These are phyloP conservation scores for Colletotrichum tanaceti DNA, from an alignment of 2,329 filamentous ascomycete species.

Conservation along the genomic window DNA sequence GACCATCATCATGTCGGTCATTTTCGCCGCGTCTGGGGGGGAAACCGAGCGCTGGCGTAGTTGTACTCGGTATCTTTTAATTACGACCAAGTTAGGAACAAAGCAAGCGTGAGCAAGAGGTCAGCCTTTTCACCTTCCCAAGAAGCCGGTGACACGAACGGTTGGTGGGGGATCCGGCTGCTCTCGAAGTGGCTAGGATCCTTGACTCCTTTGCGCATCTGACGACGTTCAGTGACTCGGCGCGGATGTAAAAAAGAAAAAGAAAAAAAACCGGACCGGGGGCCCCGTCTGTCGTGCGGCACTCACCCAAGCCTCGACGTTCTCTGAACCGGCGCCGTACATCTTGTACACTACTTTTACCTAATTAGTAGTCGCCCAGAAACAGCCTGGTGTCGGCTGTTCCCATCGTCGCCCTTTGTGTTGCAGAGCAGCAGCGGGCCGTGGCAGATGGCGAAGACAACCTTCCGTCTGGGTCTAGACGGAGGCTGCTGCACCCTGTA, in stretches of 20 bases:
- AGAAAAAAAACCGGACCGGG: no score
- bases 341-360: no score
- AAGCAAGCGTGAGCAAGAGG: slow-evolving; percentile 3
- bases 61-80: slow-evolving; percentile 61
- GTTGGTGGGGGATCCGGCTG: slow-evolving; percentile 48
- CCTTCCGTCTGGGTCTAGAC: slow-evolving; percentile 56
- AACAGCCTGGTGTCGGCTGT: slow-evolving; percentile 60
- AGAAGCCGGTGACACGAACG: slow-evolving; percentile 7
- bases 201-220: slow-evolving; percentile 58
- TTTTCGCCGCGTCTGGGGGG: slow-evolving; percentile 55
- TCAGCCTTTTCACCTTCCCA: neutral
- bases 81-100: slow-evolving; percentile 57
- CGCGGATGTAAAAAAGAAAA: no score
- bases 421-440: slow-evolving; percentile 63
- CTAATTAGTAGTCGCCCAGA: slow-evolving; percentile 66
- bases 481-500: slow-evolving; percentile 57
- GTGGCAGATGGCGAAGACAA: slow-evolving; percentile 63
- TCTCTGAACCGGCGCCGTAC: slow-evolving; percentile 62
- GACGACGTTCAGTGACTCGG: neutral
- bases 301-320: slow-evolving; percentile 60
- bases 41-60: slow-evolving; percentile 61
- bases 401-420: slow-evolving; percentile 54
- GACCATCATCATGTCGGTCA: slow-evolving; percentile 57
- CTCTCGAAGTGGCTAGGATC: slow-evolving; percentile 58
- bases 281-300: neutral